Conservation (phyloP, 2,329 filamentous ascomycete genomes). For the Pezicula rhizophila region DNA sequence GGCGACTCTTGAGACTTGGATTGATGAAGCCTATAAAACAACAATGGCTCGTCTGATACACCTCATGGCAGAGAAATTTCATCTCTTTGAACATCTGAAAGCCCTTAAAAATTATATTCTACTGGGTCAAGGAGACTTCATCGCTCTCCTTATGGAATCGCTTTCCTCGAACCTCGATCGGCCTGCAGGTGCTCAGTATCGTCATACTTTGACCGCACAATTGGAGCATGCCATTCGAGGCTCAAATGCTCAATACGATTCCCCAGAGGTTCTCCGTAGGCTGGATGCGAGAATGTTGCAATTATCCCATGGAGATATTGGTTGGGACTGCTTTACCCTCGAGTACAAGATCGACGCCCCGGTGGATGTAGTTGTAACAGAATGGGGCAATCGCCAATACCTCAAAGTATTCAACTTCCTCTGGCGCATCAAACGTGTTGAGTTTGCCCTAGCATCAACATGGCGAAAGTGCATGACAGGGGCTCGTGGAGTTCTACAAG, state of each 20-base stretch:
- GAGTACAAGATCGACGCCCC: constrained; percentile 98
- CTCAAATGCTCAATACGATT: constrained; percentile 94
- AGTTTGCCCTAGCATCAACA: constrained; percentile 83
- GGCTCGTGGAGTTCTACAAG: constrained; percentile 79
- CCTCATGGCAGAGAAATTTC: constrained; percentile 93
- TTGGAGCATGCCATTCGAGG: constrained; percentile 95
- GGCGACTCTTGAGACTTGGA: constrained; percentile 82
- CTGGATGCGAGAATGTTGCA: constrained; percentile 98
- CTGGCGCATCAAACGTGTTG: constrained; percentile 96
- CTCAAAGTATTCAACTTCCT: constrained; percentile 99
- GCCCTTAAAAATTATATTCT: constrained; percentile 93
- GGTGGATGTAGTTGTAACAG: constrained; percentile 93
- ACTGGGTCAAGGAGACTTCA: constrained; percentile 93
- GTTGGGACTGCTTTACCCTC: constrained; percentile 98
- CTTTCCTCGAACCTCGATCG: constrained; percentile 87
- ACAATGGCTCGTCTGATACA: constrained; percentile 94
- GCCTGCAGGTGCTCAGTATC: constrained; percentile 92
- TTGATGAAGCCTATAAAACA: constrained; percentile 94
- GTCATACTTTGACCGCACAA: constrained; percentile 95
- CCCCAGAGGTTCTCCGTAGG: constrained; percentile 80
- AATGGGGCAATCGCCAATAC: constrained; percentile 92
- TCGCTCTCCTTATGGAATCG: constrained; percentile 94
- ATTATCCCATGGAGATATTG: constrained; percentile 91
- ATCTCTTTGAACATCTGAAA: constrained; percentile 83
- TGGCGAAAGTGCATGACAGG: constrained; percentile 97